Evolutionary conservation across 345 rosid species (phyloP), one percentile per base, ranked within the genome.

Genomic region (Schrenkiella parvula): DNA sequence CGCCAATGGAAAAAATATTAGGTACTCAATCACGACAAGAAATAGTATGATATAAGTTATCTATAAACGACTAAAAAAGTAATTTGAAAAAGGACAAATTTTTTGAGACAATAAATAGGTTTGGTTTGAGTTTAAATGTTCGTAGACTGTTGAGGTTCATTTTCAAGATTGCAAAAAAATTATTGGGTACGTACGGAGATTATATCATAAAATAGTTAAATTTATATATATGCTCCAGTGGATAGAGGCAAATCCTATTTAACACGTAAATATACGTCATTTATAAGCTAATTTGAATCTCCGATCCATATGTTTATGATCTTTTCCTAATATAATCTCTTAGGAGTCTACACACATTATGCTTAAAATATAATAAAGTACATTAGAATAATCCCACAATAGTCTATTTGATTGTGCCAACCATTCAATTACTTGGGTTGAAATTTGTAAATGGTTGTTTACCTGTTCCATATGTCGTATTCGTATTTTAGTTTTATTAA

Each of bases 371-470:
- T 26, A 32, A 1, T 47, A 55, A 7, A 56, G 35, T 44, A n/a
- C n/a, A 32, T 19, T 34, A 23, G 9, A 34, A 37, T 25, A 50
- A 47, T 57, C 37, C 37, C 31, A 48, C 14, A 21, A 74, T 38
- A 13, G 63, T 68, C 69, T 1, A 25, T 41, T 22, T 41, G 44
- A 50, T 50, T 46, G 42, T 60, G 44, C 74, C 69, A 68, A 67
- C 56, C 46, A 22, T 34, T 67, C 54, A 15, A 61, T 68, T 31
- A 75, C 57, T 75, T 68, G 58, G 29, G 74, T 75, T 68, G 74
- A 52, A 53, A 43, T 68, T 59, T 34, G 51, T 14, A 18, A 18
- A 43, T 4, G 69, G 79, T 68, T 19, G 79, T 54, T 75, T 13
- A 75, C 79, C 70, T 42, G 35, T 54, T 53, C 39, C 52, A 29